Base-by-base conservation (phyloP, 176 grass and related monocot species). In the Melocanna baccifera region DNA sequence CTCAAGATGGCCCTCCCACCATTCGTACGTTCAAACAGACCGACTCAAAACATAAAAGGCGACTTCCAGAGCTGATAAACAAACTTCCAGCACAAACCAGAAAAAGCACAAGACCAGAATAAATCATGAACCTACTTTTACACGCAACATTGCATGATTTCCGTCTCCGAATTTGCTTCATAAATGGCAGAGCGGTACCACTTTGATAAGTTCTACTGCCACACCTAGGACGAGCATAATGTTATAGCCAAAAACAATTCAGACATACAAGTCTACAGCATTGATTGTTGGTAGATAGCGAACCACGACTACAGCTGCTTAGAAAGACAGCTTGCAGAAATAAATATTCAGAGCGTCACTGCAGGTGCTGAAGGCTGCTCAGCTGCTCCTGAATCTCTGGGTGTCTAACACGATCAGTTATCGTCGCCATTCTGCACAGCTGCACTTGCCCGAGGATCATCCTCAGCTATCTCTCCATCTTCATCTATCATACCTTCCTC, bases 401-500 rank as follows among this genome's bases (percentile, higher is more conserved):
- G 11, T n/a, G 16, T 16, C 56, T n/a, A n/a, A 53, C 34, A 78
- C 0, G 0, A 18, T 80, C 82, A 84, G 39, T 84, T 81, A 18
- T 62, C 62, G 23, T 37, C 56, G 48, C 58, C 86, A 62, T 85
- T 88, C 67, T 85, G 64, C 50, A 29, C 58, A 50, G 67, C 50
- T 75, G 78, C 73, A 73, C 41, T 83, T 57, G 76, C 65, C 37
- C 83, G 61, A 12, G 30, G 73, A 48, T 83, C 83, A 68, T 84
- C 80, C 39, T 73, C 48, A 56, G 75, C 78, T 81, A 89, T 73
- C 56, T 86, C 83, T 59, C 87, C 88, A 65, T 92, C 92, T 65
- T 97, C 91, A 16, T 94, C 87, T 64, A 92, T 90, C 77, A 94
- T 78, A 19, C 86, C 92, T 88, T 94, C 91, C 86, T 93, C 91